These are phyloP conservation scores for Carex scoparia DNA, from an alignment of 176 grass and related monocot species.

Conservation along the genomic window DNA sequence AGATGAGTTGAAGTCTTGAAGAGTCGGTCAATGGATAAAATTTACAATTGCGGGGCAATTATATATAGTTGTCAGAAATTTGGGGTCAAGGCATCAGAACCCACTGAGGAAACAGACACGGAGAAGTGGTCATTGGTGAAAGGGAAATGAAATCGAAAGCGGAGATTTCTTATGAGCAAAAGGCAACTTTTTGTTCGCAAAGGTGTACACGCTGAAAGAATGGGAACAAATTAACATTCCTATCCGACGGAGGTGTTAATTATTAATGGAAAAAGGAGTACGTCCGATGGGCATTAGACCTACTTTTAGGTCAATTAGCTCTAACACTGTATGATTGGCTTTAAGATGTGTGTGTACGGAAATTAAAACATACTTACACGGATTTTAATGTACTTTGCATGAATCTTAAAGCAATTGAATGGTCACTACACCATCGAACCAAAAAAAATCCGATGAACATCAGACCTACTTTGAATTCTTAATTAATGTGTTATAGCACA, in stretches of 20 bases:
- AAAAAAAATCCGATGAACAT: too few species aligned
- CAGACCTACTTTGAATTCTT: too few species aligned
- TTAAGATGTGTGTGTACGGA: too few species aligned
- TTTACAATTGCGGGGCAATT: not conserved
- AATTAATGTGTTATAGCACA: not conserved
- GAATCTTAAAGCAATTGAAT: too few species aligned
- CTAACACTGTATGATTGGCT: too few species aligned
- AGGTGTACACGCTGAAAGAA: slow-evolving; percentile 5
- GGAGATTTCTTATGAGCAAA: not conserved
- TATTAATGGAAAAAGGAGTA: too few species aligned
- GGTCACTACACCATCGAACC: too few species aligned
- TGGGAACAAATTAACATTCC: not conserved
- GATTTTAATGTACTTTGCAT: too few species aligned
- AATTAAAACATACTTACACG: too few species aligned
- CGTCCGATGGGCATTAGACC: too few species aligned
- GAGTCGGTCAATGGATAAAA: not conserved
- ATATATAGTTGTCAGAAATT: not conserved
- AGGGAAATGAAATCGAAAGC: slow-evolving; percentile 15
- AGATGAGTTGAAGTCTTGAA: not conserved
- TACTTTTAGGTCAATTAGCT: too few species aligned
- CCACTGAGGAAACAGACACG: slow-evolving; percentile 2
- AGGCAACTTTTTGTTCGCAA: not conserved
- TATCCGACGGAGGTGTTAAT: not conserved
- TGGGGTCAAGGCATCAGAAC: slow-evolving; percentile 7
- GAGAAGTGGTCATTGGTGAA: slow-evolving; percentile 10